Evolutionary conservation across 495 filamentous ascomycete genomes (phyloP).

Genomic region (Amniculicola lignicola): DNA sequence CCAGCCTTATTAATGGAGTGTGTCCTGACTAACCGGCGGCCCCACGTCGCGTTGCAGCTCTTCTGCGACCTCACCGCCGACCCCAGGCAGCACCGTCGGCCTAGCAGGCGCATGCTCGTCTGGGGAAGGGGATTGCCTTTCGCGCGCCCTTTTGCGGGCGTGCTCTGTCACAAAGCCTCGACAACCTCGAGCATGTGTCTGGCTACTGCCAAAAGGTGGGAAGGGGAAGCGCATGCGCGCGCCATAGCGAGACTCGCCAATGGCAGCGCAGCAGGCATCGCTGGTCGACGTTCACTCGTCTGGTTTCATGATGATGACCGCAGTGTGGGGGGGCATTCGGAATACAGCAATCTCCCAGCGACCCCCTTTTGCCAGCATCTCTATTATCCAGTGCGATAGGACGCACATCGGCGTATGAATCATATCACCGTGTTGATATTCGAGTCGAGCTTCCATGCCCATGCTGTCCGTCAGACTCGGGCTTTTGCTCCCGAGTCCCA

Average conservation of each 20-base stretch:
- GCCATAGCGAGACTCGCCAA: not conserved
- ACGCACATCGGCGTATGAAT: too few species aligned
- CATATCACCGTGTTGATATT: too few species aligned
- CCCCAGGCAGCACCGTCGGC: conserved; percentile 25
- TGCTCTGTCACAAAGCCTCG: too few species aligned
- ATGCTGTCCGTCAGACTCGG: conserved; percentile 34
- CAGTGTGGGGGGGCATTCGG: conserved; percentile 17
- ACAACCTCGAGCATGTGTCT: too few species aligned
- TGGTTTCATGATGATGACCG: conserved; percentile 29
- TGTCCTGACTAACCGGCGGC: conserved; percentile 18
- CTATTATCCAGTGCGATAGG: too few species aligned
- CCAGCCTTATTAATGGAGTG: not conserved
- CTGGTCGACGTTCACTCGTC: not conserved
- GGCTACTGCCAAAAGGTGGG: too few species aligned
- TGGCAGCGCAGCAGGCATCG: not conserved
- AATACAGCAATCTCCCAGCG: not conserved
- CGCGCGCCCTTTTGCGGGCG: not conserved
- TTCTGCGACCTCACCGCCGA: conserved; percentile 21
- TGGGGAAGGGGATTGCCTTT: too few species aligned
- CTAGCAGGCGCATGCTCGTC: too few species aligned
- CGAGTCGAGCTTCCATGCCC: conserved; percentile 13
- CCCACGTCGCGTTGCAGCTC: conserved; percentile 3
- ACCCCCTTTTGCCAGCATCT: not conserved
- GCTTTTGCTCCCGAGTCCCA: conserved; percentile 29
- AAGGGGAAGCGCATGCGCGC: too few species aligned